These are phyloP conservation scores for Falciphora oryzae DNA, from an alignment of 2,329 filamentous ascomycete species.

Conservation along the genomic window DNA sequence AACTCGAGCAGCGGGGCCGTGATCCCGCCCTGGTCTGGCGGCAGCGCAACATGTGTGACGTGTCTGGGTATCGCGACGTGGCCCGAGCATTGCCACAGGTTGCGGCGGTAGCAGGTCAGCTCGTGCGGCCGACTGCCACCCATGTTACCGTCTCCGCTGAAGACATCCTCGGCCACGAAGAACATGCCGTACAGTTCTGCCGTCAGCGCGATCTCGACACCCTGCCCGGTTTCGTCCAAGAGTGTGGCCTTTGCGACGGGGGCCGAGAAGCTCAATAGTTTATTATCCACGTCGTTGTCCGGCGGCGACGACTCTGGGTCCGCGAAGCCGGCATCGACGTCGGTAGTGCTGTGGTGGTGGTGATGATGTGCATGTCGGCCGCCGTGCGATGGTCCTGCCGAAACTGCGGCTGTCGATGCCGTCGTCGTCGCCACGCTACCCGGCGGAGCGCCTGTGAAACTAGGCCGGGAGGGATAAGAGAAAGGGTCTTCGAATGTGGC, in stretches of 20 bases:
- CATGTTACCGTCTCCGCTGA: conserved; percentile 49
- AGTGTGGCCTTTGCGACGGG: conserved; percentile 55
- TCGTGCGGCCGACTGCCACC: conserved; percentile 56
- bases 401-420: conserved; percentile 17
- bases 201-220: conserved; percentile 59
- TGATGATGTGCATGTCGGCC: conserved; percentile 38
- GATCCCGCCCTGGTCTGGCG: conserved; percentile 59
- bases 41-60: conserved; percentile 57
- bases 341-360: conserved; percentile 52
- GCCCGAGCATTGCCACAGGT: conserved; percentile 91
- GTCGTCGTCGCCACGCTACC: conserved; percentile 16
- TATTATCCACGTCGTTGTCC: conserved; percentile 50
- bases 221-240: conserved; percentile 59
- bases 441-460: conserved; percentile 33
- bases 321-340: conserved; percentile 61
- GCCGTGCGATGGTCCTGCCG: conserved; percentile 16
- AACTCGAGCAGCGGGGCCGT: conserved; percentile 72
- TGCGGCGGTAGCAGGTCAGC: conserved; percentile 89
- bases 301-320: conserved; percentile 50
- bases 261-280: conserved; percentile 69
- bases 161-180: conserved; percentile 78
- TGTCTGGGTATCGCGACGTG: conserved; percentile 73
- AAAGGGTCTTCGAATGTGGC: conserved; percentile 63
- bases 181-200: conserved; percentile 86
- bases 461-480: conserved; percentile 46